Conservation (phyloP, 2,329 filamentous ascomycete genomes). For the Hymenoscyphus scutula region DNA sequence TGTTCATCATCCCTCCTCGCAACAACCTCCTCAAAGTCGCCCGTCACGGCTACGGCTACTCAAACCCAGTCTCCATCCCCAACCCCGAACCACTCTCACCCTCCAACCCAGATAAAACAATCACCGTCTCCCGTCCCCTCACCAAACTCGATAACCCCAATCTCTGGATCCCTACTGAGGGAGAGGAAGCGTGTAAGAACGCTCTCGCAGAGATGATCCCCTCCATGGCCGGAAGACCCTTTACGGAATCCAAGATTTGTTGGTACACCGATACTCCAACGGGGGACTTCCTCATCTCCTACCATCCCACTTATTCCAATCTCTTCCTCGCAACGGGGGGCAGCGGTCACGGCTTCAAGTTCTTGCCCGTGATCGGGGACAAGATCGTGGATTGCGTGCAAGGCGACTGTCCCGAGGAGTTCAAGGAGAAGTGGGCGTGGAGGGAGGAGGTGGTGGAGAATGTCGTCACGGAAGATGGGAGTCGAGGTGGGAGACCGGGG, state of each 20-base stretch:
- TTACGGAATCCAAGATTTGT: constrained; percentile 52
- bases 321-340: constrained; percentile 50
- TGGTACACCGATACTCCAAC: constrained; percentile 65
- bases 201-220: constrained; percentile 48
- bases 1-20: constrained; percentile 72
- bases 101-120: constrained; percentile 9
- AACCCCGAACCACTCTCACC: constrained; percentile 18
- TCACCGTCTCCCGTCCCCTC: constrained; percentile 23
- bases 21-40: constrained; percentile 56
- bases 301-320: constrained; percentile 49
- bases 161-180: constrained; percentile 27
- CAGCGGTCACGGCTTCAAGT: constrained; percentile 50
- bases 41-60: constrained; percentile 58
- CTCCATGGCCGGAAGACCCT: constrained; percentile 49
- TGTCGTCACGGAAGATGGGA: constrained; percentile 34
- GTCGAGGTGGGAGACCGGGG: constrained; percentile 30
- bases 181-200: constrained; percentile 23
- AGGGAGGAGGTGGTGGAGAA: constrained; percentile 36
- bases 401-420: constrained; percentile 39
- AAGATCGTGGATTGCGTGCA: constrained; percentile 43
- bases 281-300: constrained; percentile 60
- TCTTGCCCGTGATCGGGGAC: constrained; percentile 47
- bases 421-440: constrained; percentile 55
- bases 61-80: constrained; percentile 39
- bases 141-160: constrained; percentile 26